Percentiles rank a stretch among this genome's conserved stretches.
Conservation (phyloP, 257 asterid species). For the Solanum boliviense region DNA sequence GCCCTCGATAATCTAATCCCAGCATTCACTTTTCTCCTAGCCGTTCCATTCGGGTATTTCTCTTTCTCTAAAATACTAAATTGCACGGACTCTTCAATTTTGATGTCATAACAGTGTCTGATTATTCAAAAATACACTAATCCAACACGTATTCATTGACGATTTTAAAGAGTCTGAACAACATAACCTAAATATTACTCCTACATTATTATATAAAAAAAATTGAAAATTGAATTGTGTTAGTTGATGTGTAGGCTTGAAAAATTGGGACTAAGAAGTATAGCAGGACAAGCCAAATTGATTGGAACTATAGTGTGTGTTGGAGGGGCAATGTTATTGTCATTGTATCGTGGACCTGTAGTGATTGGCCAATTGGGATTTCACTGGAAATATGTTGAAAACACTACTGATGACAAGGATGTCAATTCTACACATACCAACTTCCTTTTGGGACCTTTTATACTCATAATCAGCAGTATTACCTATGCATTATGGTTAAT, state of each 20-base stretch:
- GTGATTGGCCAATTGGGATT: constrained; percentile 40
- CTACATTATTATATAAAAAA: not conserved
- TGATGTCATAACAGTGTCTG: too few species aligned
- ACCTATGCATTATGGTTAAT: constrained; percentile 82
- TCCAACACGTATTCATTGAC: not conserved
- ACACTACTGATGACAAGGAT: not conserved
- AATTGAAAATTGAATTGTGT: not conserved
- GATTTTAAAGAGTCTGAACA: not conserved
- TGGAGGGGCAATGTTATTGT: constrained; percentile 18
- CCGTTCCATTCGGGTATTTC: constrained; percentile 53
- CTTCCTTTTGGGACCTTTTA: constrained; percentile 48
- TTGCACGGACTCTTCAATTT: not conserved
- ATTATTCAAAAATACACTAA: too few species aligned
- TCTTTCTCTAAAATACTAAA: not conserved
- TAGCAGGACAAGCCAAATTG: constrained; percentile 54
- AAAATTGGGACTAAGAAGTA: constrained; percentile 35
- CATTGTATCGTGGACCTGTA: constrained; percentile 54
- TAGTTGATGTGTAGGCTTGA: constrained; percentile 32
- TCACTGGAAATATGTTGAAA: constrained; percentile 58
- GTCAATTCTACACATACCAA: constrained; percentile 24
- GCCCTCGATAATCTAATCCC: constrained; percentile 67
- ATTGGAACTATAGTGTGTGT: not conserved
- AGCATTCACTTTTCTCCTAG: constrained; percentile 71
- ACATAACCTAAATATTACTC: not conserved
- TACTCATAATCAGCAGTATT: constrained; percentile 56